Evolutionary conservation across 176 grass and related monocot species (phyloP).

Genomic region (Rhynchospora breviuscula): DNA sequence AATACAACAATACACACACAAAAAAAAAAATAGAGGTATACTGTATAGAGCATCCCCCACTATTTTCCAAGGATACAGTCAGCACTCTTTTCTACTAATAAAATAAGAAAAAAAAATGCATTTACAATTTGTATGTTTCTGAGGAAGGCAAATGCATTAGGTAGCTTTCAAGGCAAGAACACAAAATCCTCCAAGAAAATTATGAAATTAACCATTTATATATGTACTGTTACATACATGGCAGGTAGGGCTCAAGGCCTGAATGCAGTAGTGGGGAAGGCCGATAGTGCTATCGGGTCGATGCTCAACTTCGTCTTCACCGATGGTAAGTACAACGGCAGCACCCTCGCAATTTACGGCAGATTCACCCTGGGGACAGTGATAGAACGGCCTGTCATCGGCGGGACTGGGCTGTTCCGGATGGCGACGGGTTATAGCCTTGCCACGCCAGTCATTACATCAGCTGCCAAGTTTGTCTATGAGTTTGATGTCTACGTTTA

Average conservation of each 20-base stretch:
- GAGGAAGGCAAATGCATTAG: too few relatives aligned
- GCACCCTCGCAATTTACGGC: background rate
- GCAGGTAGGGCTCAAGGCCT: background rate
- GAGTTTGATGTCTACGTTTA: background rate
- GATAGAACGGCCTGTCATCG: constrained; percentile 1
- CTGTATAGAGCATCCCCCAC: too few relatives aligned
- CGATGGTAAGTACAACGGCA: background rate
- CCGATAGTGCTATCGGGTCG: background rate
- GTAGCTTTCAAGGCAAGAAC: too few relatives aligned
- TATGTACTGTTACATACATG: too few relatives aligned
- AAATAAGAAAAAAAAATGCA: too few relatives aligned
- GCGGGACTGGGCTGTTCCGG: background rate
- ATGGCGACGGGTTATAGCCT: constrained; percentile 1
- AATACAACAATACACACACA: too few relatives aligned
- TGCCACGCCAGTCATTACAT: background rate
- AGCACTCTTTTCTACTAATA: too few relatives aligned
- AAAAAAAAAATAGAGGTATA: too few relatives aligned
- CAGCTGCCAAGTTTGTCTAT: background rate
- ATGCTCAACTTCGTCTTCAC: constrained; percentile 10
- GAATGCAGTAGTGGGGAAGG: background rate
- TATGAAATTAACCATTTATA: too few relatives aligned
- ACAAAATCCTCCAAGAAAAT: too few relatives aligned
- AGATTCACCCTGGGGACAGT: background rate
- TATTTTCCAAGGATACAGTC: too few relatives aligned
- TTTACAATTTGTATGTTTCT: too few relatives aligned